Evolutionary conservation across 306 rosid genomes (phyloP), one percentile per base, ranked within the genome.

Genomic region (Adenanthera pavonina): DNA sequence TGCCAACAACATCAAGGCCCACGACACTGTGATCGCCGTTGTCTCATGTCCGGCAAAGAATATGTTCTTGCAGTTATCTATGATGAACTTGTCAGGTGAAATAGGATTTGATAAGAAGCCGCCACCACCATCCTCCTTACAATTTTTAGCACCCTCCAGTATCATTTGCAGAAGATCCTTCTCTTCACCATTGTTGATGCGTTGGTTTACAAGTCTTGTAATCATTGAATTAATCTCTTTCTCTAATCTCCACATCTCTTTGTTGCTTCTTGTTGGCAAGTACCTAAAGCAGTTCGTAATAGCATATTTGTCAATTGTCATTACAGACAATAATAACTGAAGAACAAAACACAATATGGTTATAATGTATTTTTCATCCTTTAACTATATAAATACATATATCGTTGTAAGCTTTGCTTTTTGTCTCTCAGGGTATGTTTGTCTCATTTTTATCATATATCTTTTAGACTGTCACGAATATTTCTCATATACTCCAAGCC

Each of bases 91-190:
- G 1, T 25, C 30, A 25, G 30, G 30, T 25, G 30, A 25, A 25
- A 25, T 25, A 25, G 30, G 30, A 25, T 25, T 25, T 25, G 30
- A 25, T 25, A 25, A 25, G 30, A 25, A 25, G 30, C 68, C 73
- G 73, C n/a, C 61, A 54, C 34, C 38, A n/a, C 34, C 38, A n/a
- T 71, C 80, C 4, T 70, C 84, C 0, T 13, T 38, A 38, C 5
- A 61, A 48, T 80, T 87, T 79, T 76, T 74, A n/a, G 92, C 90
- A 68, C 92, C 88, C 77, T 91, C 83, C 1, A 91, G 88, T 69
- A 93, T 83, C 89, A 85, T 89, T 72, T 91, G 92, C 7, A 91
- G 64, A 19, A 93, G 89, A 77, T 90, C 97, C 69, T 91, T 71
- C 73, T 87, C 94, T 64, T 67, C 47, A 40, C 78, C 64, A 65